Percentiles rank a stretch among this genome's conserved stretches.
Conservation (phyloP, 345 rosid genomes). For the Durio zibethinus region DNA sequence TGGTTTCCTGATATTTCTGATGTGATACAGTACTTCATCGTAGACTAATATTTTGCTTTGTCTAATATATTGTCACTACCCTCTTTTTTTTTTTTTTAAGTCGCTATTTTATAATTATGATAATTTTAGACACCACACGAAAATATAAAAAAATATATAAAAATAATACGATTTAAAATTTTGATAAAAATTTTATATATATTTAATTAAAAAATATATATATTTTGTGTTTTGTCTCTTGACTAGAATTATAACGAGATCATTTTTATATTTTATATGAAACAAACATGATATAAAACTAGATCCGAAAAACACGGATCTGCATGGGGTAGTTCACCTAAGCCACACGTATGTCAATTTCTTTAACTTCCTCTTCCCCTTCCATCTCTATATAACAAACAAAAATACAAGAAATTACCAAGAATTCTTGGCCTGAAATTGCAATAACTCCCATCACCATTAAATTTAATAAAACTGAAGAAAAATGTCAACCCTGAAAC, state of each 20-base stretch:
- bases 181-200: no score
- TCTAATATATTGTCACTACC: neutral
- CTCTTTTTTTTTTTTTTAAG: no score
- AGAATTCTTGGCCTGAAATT: neutral
- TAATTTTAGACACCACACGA: no score
- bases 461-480: no score
- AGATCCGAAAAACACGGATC: constrained; percentile 14
- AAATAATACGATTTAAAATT: no score
- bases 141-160: no score
- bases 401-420: neutral
- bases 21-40: neutral
- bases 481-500: constrained; percentile 22
- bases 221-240: no score
- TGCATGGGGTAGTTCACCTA: neutral
- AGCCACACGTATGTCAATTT: constrained; percentile 1
- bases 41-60: neutral
- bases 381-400: neutral
- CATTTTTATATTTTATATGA: no score
- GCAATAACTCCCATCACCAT: neutral
- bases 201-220: no score
- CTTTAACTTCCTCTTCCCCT: neutral
- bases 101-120: no score
- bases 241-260: no score
- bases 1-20: neutral
- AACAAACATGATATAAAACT: no score